Evolutionary conservation across 495 filamentous ascomycete genomes (phyloP), one percentile per base, ranked within the genome.

Genomic region (Jackrogersella minutella): DNA sequence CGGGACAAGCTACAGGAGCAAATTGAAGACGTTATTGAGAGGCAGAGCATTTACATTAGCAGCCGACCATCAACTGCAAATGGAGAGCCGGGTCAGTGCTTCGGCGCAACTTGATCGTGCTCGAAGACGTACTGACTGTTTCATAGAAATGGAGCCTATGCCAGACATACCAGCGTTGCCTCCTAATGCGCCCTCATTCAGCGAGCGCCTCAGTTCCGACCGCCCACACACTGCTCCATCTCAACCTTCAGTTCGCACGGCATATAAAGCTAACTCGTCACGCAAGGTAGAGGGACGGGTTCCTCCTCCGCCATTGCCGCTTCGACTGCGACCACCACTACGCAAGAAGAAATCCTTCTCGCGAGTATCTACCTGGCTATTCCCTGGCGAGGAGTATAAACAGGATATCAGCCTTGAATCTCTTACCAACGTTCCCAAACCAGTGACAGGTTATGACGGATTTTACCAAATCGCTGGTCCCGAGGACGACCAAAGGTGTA

Each of bases 271-370:
- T 1, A 73, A 69, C 26, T 71, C 72, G 14, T 73, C 69, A 11
- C 68, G 73, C 10, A 71, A 73, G 26, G 58, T 66, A 13, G 65
- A 77, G 50, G 76, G 76, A 10, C 64, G 76, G 5, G 71, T 75
- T 10, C 79, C 83, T n/a, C 81, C 82, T 0, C 84, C 82, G 0
- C 84, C 84, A 5, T 77, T 85, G 2, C 82, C 82, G 0, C 77
- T 85, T 13, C 77, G 83, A 21, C 77, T 84, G 4, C 78, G 81
- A 34, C 79, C 78, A 13, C 80, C 81, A 8, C 70, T 83, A 34
- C 73, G 84, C 30, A 85, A 85, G 72, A 85, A 85, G 78, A 86
- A 85, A 61, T 85, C 82, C 17, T 85, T 86, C 67, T 83, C 82
- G 0, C 75, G 81, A 50, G 81, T 87, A 21, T 85, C 84, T 19